Evolutionary conservation across 257 asterid species (phyloP), one percentile per base, ranked within the genome.

Genomic region (Gentiana straminea): DNA sequence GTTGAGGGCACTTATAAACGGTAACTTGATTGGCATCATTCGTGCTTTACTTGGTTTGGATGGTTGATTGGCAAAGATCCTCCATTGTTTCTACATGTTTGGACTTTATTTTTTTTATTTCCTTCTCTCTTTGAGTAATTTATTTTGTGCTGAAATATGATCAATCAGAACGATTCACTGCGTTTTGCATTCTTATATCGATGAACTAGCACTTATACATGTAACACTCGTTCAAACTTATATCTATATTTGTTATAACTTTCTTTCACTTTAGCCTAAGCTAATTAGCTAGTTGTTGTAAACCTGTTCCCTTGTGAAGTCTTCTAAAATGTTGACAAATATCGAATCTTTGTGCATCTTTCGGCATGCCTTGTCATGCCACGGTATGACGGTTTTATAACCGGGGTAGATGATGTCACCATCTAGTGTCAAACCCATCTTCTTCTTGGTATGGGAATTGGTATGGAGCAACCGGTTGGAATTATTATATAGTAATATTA

Each of bases 11-110:
- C 63, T 86, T 54, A 39, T 91, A 32, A 77, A 77, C 57, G 95
- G 94, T 24, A 61, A 70, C 66, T 65, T 83, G 63, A 0, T 87
- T 8, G 75, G 74, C 35, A 72, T 84, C 47, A 38, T 86, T 60
- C 87, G 94, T 49, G 86, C 78, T 63, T 57, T 86, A 66, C 35
- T 91, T 35, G 98, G 98, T 36, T 79, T 83, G 87, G 84, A 77
- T 58, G 53, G 51, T 50, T 66, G 36, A 7, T 32, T 38, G 13
- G 15, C 13, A 58, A 11, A 47, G 37, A 38, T 49, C 50, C 39
- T 13, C 60, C 67, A 33, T 24, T 24, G 24, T 24, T 24, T 24
- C 54, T 41, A 15, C 7, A 41, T 33, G 50, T 61, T 52, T 51
- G n/a, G 15, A 36, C 58, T 60, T 36, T 59, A 13, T 33, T 44